A percentile compares a stretch with the other conserved stretches of the same genome.
These are phyloP conservation scores for Mortierella sp. DNA, from an alignment of 371 early-diverging fungal genomes.

Conservation along the genomic window DNA sequence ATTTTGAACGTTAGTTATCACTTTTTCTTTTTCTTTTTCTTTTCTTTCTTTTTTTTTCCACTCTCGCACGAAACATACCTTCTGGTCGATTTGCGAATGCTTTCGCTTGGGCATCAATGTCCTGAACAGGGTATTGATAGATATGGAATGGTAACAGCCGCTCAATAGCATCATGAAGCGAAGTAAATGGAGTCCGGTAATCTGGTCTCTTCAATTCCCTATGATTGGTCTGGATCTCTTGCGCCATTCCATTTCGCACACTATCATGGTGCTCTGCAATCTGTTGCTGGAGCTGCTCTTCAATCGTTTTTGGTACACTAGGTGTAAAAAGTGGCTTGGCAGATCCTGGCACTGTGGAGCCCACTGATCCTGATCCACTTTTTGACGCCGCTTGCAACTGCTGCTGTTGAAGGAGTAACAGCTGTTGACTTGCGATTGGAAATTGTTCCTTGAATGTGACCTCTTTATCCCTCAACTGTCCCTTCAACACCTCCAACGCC, in stretches of 20 bases:
- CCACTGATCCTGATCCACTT: background rate
- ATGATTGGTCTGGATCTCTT: slow-evolving; percentile 42
- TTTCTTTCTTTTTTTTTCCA: background rate
- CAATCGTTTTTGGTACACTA: slow-evolving; percentile 29
- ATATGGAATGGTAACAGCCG: slow-evolving; percentile 81
- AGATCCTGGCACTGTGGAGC: background rate
- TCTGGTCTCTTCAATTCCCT: slow-evolving; percentile 63
- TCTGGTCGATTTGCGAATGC: slow-evolving; percentile 52
- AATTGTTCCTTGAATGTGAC: slow-evolving; percentile 26
- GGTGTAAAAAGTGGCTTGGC: slow-evolving; percentile 43
- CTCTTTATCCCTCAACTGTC: slow-evolving; percentile 31
- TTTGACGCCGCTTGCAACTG: slow-evolving; percentile 50
- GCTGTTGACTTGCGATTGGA: slow-evolving; percentile 34
- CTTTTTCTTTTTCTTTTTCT: slow-evolving; percentile 1
- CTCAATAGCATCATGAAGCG: slow-evolving; percentile 70
- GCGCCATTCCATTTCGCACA: slow-evolving; percentile 49
- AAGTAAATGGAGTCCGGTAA: slow-evolving; percentile 69
- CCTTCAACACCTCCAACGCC: slow-evolving; percentile 22
- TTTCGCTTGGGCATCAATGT: slow-evolving; percentile 69
- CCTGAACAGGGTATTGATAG: slow-evolving; percentile 74
- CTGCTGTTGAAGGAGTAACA: slow-evolving; percentile 46
- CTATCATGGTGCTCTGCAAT: slow-evolving; percentile 46
- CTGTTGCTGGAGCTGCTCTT: slow-evolving; percentile 56
- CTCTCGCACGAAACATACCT: slow-evolving; percentile 11
- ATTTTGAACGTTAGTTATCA: background rate